phyloP scores from a whole-genome alignment of 2,329 filamentous ascomycete genomes.

The Verticillium zaregamsianum region DNA sequence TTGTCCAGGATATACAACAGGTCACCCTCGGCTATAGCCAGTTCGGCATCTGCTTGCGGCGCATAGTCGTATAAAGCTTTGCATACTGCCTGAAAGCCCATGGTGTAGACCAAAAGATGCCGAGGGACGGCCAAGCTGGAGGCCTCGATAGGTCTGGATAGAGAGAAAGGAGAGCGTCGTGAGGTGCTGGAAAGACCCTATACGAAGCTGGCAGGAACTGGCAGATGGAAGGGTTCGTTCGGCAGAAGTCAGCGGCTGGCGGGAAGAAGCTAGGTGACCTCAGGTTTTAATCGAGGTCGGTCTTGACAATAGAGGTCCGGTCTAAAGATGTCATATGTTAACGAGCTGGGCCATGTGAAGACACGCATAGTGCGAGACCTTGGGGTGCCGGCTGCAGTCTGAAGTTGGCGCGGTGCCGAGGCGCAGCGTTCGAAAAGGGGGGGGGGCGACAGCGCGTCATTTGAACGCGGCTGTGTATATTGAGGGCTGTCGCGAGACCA shows the following conservation, averaged over 20 bases:
- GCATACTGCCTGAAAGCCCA: slow-evolving; percentile 92
- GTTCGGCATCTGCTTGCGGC: slow-evolving; percentile 81
- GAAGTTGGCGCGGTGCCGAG: too few relatives aligned
- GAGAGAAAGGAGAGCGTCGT: background rate
- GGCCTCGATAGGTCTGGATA: background rate
- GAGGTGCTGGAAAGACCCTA: background rate
- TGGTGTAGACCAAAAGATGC: slow-evolving; percentile 30
- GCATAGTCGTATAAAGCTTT: slow-evolving; percentile 89
- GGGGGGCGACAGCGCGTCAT: background rate
- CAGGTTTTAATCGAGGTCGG: background rate
- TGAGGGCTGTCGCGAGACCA: background rate
- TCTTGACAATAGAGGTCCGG: too few relatives aligned
- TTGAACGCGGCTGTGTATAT: background rate
- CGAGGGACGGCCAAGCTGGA: background rate
- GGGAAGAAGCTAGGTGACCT: background rate
- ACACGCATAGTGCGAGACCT: too few relatives aligned
- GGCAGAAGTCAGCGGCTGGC: background rate
- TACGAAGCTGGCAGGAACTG: background rate
- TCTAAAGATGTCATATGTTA: too few relatives aligned
- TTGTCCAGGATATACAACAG: slow-evolving; percentile 86
- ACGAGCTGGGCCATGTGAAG: too few relatives aligned
- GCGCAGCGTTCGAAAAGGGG: too few relatives aligned
- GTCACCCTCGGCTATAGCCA: slow-evolving; percentile 81
- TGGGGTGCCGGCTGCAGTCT: too few relatives aligned
- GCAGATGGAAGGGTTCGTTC: too few relatives aligned